Evolutionary conservation across 176 grass and related monocot genomes (phyloP), one percentile per base, ranked within the genome.

Genomic region (Paspalum vaginatum): DNA sequence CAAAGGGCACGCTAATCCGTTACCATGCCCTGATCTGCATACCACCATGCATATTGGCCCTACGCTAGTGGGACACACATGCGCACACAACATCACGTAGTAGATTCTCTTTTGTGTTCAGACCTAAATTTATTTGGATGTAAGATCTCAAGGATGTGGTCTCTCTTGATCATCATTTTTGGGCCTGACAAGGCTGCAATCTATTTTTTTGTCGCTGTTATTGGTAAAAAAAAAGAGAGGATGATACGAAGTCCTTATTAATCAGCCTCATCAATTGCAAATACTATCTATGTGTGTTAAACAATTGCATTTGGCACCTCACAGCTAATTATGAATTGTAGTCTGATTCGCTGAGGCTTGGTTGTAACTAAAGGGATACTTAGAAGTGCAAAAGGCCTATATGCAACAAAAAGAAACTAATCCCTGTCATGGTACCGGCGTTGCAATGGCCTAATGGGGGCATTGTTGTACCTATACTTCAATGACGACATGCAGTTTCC

Each of bases 41-140:
- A 25, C 9, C 21, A 59, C 11, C 11, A 59, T n/a, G n/a, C n/a
- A n/a, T 24, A 56, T n/a, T 18, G 53, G 24, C 21, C 58, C 24
- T 61, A 32, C 25, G 59, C 14, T 32, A 32, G 32, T 32, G 3
- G 32, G 32, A 32, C 32, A 32, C 1, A 32, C 32, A 32, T n/a
- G n/a, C 32, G 32, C 58, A 61, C 59, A 61, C 25, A 27, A 26
- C 9, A 59, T 59, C 22, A 26, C 57, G 6, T 32, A 32, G 32
- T 32, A 32, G 2, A 32, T 44, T 42, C 65, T 15, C 11, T 68
- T 11, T 47, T 47, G 67, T 12, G 44, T 70, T 50, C 24, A 70
- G 8, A 70, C 45, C 67, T 45, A 70, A 50, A 70, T 70, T 49
- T 70, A 45, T 70, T 49, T 70, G 45, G 45, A 50, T 9, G 3